Conservation (phyloP, 371 early-diverging fungal genomes). For the Saksenaea vasiformis region DNA sequence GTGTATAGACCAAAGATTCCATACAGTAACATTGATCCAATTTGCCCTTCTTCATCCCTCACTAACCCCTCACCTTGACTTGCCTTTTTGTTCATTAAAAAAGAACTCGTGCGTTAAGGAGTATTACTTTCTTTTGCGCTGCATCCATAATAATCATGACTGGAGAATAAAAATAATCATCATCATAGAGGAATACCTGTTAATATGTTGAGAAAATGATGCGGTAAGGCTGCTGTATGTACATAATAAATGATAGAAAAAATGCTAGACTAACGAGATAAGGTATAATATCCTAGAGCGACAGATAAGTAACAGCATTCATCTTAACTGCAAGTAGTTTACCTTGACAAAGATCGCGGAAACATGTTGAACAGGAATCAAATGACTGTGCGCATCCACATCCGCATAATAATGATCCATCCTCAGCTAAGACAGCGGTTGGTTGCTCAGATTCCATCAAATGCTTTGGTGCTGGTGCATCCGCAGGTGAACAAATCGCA, state of each 20-base stretch:
- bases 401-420: constrained; percentile 32
- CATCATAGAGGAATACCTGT: neutral
- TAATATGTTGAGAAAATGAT: neutral
- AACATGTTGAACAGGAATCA: constrained; percentile 31
- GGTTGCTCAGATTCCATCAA: constrained; percentile 20
- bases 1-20: constrained; percentile 5
- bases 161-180: constrained; percentile 3
- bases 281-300: neutral
- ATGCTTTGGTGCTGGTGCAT: constrained; percentile 12
- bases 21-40: constrained; percentile 8
- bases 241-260: neutral
- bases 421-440: constrained; percentile 25
- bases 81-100: constrained; percentile 6
- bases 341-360: constrained; percentile 20
- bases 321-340: neutral
- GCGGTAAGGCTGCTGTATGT: neutral
- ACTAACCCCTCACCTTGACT: constrained; percentile 3
- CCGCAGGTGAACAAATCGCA: constrained; percentile 17
- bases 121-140: neutral
- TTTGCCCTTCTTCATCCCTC: constrained; percentile 6
- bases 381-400: constrained; percentile 39
- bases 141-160: constrained; percentile 4
- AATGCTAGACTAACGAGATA: constrained; percentile 1
- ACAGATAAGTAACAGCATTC: neutral
- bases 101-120: constrained; percentile 5